phyloP scores from a whole-genome alignment of 139 green algal genomes.

The Coccomyxa sp. region DNA sequence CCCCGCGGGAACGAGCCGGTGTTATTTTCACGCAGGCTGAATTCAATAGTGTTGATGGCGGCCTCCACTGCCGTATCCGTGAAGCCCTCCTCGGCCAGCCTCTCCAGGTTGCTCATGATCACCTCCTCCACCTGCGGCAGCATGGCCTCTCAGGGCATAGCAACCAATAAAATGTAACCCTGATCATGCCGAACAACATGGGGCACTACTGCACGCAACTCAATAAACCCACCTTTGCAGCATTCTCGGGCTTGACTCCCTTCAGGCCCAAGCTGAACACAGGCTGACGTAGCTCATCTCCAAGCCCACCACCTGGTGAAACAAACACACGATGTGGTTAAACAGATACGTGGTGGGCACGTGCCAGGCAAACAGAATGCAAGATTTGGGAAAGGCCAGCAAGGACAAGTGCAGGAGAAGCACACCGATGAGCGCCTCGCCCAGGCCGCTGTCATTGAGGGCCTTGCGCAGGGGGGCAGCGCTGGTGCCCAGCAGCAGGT shows the following conservation, averaged over 20 bases:
- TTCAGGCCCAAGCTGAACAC: constrained; percentile 84
- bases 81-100: constrained; percentile 73
- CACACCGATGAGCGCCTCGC: constrained; percentile 79
- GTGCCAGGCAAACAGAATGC: neutral
- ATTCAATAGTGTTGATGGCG: constrained; percentile 97
- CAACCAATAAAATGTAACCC: neutral
- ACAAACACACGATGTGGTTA: neutral
- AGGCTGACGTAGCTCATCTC: constrained; percentile 90
- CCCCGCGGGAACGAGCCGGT: constrained; percentile 94
- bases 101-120: constrained; percentile 67
- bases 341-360: neutral
- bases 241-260: constrained; percentile 68
- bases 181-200: neutral
- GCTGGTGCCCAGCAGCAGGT: constrained; percentile 89
- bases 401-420: neutral
- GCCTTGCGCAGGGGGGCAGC: constrained; percentile 87
- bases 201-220: neutral
- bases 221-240: constrained; percentile 46
- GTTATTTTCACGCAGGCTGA: constrained; percentile 98
- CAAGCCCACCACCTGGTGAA: constrained; percentile 60
- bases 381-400: neutral
- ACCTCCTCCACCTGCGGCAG: constrained; percentile 76
- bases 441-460: constrained; percentile 90
- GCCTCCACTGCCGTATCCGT: constrained; percentile 76
- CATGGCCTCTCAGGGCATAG: neutral